A percentile compares a stretch with the other conserved stretches of the same genome.
phyloP scores from a whole-genome alignment of 768 basidiomycete species.

The Clathrus columnatus region DNA sequence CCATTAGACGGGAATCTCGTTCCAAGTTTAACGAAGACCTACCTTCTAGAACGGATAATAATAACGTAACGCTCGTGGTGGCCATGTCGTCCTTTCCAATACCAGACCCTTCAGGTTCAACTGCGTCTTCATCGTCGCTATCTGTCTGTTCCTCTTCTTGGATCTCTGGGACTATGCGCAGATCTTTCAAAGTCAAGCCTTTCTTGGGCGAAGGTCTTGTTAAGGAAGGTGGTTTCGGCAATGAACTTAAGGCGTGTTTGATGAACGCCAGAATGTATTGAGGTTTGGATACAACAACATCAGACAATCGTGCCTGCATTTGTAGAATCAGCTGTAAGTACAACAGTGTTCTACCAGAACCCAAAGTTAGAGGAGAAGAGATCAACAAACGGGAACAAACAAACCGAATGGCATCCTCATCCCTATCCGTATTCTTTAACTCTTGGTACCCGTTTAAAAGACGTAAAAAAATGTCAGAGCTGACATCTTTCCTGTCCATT shows the following conservation, averaged over 20 bases:
- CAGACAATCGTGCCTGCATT: constrained; percentile 63
- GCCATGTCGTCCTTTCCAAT: constrained; percentile 50
- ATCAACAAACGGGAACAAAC: constrained; percentile 8
- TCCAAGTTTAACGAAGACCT: constrained; percentile 2
- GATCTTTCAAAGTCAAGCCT: constrained; percentile 26
- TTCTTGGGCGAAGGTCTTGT: neutral
- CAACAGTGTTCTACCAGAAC: constrained; percentile 55
- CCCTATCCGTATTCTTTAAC: constrained; percentile 25
- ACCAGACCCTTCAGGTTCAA: constrained; percentile 28
- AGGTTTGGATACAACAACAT: constrained; percentile 55
- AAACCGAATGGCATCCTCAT: constrained; percentile 42
- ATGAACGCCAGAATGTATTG: constrained; percentile 76
- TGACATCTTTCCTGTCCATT: constrained; percentile 59
- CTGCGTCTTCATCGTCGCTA: constrained; percentile 31
- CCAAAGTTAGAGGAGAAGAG: constrained; percentile 7
- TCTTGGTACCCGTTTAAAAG: constrained; percentile 63
- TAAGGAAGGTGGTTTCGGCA: neutral
- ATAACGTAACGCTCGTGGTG: constrained; percentile 67
- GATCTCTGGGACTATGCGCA: constrained; percentile 30
- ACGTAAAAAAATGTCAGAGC: constrained; percentile 64
- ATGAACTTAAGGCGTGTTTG: constrained; percentile 51
- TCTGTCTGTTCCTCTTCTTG: constrained; percentile 26
- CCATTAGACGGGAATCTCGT: constrained; percentile 16
- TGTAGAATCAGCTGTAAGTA: constrained; percentile 75
- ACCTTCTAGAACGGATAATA: constrained; percentile 88